Evolutionary conservation across 208 protist genomes (phyloP), one percentile per base, ranked within the genome.

Genomic region (Wallacemonas sp.): DNA sequence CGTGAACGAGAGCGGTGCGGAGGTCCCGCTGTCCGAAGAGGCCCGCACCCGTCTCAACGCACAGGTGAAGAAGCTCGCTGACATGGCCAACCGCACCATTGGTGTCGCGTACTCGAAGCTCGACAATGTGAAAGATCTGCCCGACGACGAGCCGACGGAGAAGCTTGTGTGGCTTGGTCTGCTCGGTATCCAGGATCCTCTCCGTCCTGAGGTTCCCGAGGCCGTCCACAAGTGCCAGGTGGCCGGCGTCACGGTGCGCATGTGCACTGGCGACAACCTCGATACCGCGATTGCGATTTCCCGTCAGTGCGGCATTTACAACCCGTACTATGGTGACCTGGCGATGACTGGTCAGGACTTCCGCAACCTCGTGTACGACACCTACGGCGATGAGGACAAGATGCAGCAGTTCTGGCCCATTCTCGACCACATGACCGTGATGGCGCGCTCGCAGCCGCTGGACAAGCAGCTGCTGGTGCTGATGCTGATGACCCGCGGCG

Each of bases 201-300:
- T 98, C 12, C 85, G 98, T 11, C 86, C 91, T 10, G 97, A 99
- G 67, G 97, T 98, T 18, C 80, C 85, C 22, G 77, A 88, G 20
- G 92, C 97, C 16, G 94, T 99, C 18, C 54, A 45, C 32, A 79
- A 83, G 68, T 99, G 97, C 82, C 88, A 98, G 71, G 42, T 81
- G 44, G 97, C 97, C 3, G 97, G 97, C 11, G 92, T 99, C 57
- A 91, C 74, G 4, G 97, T 99, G 57, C 80, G 95, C 65, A 99
- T 99, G 98, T 89, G 97, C 48, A 99, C 98, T 0, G 98, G 97
- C 44, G 95, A 98, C 66, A 94, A 97, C 79, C 68, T 98, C 18
- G 72, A 89, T 29, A 99, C 96, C 22, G 98, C 98, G 2, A 72
- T 90, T n/a, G 81, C 84, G 20, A 98, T 99, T 52, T 94, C 95